phyloP scores from a whole-genome alignment of 257 asterid genomes.

The Nicotiana tomentosiformis region DNA sequence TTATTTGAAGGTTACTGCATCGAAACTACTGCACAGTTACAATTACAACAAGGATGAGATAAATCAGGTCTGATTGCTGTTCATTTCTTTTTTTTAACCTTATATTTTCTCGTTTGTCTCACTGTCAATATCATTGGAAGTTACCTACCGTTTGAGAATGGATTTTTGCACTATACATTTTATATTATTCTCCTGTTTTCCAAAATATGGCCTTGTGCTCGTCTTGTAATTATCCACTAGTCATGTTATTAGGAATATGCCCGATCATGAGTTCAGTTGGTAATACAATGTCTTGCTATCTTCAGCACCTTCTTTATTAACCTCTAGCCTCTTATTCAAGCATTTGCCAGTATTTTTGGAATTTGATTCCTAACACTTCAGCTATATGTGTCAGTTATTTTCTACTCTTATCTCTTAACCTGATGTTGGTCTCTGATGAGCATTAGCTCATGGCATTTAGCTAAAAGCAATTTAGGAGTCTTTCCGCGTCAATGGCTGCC shows the following conservation, averaged over 20 bases:
- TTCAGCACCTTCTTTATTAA: neutral
- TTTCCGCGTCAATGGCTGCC: neutral
- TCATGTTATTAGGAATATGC: neutral
- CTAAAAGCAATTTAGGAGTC: neutral
- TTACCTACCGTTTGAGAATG: neutral
- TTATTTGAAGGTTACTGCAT: constrained; percentile 45
- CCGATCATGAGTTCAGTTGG: neutral
- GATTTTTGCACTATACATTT: neutral
- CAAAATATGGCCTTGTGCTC: neutral
- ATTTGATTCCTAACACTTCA: neutral
- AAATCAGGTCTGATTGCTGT: constrained; percentile 54
- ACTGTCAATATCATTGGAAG: neutral
- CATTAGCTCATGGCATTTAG: neutral
- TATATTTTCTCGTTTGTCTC: neutral
- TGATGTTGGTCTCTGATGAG: neutral
- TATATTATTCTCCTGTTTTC: neutral
- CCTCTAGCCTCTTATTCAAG: neutral
- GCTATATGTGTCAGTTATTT: neutral
- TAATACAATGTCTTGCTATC: neutral
- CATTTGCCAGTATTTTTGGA: neutral
- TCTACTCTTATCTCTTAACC: neutral
- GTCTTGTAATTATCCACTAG: neutral
- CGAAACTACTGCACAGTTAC: constrained; percentile 63
- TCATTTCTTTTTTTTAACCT: neutral
- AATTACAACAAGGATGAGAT: constrained; percentile 85